phyloP scores from a whole-genome alignment of 345 rosid genomes.

The Sapria himalayana region DNA sequence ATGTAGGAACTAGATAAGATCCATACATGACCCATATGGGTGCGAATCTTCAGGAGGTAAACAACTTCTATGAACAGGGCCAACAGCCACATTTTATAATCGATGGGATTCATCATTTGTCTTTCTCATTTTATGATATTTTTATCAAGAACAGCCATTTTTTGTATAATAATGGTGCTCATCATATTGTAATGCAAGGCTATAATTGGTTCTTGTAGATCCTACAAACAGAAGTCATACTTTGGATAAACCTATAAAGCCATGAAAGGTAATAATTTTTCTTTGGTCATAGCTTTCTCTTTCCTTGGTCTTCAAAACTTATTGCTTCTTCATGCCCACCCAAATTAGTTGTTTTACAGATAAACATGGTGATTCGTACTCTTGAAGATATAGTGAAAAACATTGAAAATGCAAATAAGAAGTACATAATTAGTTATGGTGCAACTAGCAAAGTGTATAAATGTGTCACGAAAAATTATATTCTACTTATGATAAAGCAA shows the following conservation, averaged over 20 bases:
- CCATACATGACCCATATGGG: conserved; percentile 33
- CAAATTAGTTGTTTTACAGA: conserved; percentile 76
- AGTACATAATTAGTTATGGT: conserved; percentile 61
- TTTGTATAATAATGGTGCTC: conserved; percentile 45
- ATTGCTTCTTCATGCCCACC: conserved; percentile 32
- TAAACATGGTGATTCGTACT: conserved; percentile 83
- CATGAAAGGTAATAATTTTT: conserved; percentile 18
- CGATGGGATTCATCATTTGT: not conserved
- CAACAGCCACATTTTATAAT: not conserved
- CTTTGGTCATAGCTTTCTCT: not conserved
- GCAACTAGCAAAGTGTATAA: conserved; percentile 87
- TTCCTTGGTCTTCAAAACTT: no score
- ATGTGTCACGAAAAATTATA: conserved; percentile 54
- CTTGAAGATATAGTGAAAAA: conserved; percentile 68
- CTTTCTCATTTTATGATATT: conserved; percentile 13
- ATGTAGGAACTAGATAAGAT: conserved; percentile 69
- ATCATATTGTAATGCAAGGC: conserved; percentile 26
- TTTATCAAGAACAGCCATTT: conserved; percentile 36
- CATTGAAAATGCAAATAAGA: conserved; percentile 65
- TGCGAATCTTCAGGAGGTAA: conserved; percentile 13
- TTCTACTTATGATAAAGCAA: conserved; percentile 82
- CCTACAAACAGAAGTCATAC: conserved; percentile 24
- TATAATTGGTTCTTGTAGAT: conserved; percentile 32
- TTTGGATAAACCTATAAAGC: conserved; percentile 12
- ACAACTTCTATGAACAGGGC: no score